Evolutionary conservation across 176 grass and related monocot species (phyloP).

Genomic region (Typha latifolia): DNA sequence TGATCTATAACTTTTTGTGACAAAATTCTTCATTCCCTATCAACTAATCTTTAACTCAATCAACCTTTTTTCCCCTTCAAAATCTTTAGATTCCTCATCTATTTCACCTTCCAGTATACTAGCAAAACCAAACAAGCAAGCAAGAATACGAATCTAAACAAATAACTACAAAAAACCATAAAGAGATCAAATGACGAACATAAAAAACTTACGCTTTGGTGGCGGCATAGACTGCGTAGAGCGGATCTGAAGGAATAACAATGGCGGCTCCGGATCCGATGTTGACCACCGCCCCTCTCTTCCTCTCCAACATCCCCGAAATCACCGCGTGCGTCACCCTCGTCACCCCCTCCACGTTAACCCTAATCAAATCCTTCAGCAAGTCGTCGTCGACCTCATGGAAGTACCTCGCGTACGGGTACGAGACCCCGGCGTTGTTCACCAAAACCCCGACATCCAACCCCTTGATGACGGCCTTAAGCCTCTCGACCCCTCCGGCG

Average conservation of each 20-base stretch:
- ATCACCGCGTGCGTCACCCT: slow-evolving; percentile 79
- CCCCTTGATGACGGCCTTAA: slow-evolving; percentile 46
- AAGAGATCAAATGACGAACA: not conserved
- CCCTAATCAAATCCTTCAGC: slow-evolving; percentile 53
- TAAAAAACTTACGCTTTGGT: slow-evolving; percentile 21
- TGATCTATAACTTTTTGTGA: no score
- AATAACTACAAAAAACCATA: no score
- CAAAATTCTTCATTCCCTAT: no score
- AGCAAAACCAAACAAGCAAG: no score
- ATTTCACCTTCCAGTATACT: no score
- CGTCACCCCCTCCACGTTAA: slow-evolving; percentile 81
- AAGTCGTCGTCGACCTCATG: slow-evolving; percentile 93
- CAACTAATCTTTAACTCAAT: no score
- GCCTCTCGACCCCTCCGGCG: slow-evolving; percentile 40
- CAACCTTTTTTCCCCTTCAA: no score
- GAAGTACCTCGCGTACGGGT: slow-evolving; percentile 93
- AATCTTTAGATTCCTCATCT: no score
- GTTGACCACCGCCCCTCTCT: slow-evolving; percentile 84
- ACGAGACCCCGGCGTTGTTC: slow-evolving; percentile 80
- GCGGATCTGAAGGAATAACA: slow-evolving; percentile 67
- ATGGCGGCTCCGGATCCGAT: slow-evolving; percentile 73
- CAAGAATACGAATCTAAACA: no score
- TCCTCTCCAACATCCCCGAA: slow-evolving; percentile 71
- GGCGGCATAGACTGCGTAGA: slow-evolving; percentile 86
- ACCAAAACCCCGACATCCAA: slow-evolving; percentile 77